Percentiles rank a stretch among this genome's conserved stretches.
Evolutionary conservation across 169 alveolate genomes (phyloP).

Genomic region (Amoebophrya sp.): DNA sequence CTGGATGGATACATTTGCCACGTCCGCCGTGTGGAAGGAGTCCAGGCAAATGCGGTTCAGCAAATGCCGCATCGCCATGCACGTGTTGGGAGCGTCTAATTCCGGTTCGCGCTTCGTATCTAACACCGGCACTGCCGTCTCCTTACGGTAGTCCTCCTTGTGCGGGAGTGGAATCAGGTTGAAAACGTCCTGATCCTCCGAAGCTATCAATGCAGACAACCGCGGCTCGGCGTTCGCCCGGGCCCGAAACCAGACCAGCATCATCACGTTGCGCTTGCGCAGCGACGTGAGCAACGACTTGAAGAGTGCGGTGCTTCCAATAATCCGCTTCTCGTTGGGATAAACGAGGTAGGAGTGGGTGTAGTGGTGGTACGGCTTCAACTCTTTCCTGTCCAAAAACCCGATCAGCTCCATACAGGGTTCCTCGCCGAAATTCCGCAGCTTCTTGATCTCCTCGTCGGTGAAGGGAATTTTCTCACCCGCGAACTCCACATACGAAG

Average conservation of each 20-base stretch:
- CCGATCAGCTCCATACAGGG: slow-evolving; percentile 2
- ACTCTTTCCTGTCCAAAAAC: background rate
- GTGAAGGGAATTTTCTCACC: background rate
- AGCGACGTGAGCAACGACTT: background rate
- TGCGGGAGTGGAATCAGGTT: background rate
- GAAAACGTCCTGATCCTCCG: background rate
- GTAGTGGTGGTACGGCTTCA: slow-evolving; percentile 7
- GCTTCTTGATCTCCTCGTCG: background rate
- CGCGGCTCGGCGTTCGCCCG: slow-evolving; percentile 22
- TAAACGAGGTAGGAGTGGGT: background rate
- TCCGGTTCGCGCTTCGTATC: background rate
- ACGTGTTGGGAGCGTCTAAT: background rate
- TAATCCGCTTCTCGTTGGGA: background rate
- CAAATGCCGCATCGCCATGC: background rate
- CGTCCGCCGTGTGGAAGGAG: background rate
- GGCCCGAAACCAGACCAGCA: background rate
- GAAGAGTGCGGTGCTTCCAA: background rate
- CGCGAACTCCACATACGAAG: background rate
- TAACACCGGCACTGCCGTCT: background rate
- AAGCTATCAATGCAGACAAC: background rate
- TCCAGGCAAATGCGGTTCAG: background rate
- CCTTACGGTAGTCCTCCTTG: background rate
- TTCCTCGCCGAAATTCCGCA: background rate
- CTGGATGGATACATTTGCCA: background rate
- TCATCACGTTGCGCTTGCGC: background rate